Evolutionary conservation across 1,284 basidiomycete genomes (phyloP).

Genomic region (Inonotus hispidus): DNA sequence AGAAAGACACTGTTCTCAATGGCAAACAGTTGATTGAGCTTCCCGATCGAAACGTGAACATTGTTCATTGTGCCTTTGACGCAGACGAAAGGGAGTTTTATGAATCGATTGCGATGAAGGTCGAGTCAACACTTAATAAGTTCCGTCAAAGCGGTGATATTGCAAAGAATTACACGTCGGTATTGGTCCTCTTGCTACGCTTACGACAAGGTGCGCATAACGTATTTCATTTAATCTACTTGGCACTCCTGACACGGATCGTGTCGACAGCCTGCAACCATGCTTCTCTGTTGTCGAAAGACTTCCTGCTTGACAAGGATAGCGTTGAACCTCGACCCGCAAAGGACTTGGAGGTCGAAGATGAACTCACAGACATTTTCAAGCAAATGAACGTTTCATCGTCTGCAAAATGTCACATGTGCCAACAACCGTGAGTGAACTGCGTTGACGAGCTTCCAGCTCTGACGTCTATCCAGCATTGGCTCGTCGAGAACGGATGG

Average conservation of each 20-base stretch:
- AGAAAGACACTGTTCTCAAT: conserved; percentile 78
- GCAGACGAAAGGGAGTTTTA: conserved; percentile 81
- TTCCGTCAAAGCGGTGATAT: conserved; percentile 51
- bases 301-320: conserved; percentile 67
- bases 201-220: conserved; percentile 75
- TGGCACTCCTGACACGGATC: background rate
- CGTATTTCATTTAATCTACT: background rate
- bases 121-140: conserved; percentile 68
- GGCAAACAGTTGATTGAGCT: conserved; percentile 86
- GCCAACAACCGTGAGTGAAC: conserved; percentile 54
- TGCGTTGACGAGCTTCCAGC: background rate
- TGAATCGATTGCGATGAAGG: conserved; percentile 67
- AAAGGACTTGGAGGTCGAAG: conserved; percentile 50
- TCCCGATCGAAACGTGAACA: conserved; percentile 68
- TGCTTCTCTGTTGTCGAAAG: conserved; percentile 72
- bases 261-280: conserved; percentile 77
- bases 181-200: conserved; percentile 79
- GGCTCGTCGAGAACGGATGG: conserved; percentile 32
- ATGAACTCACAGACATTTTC: conserved; percentile 76
- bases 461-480: conserved; percentile 30
- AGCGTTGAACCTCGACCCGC: conserved; percentile 61
- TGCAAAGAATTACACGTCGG: conserved; percentile 75
- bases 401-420: conserved; percentile 68
- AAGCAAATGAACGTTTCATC: conserved; percentile 60
- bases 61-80: conserved; percentile 73